A percentile compares a stretch with the other conserved stretches of the same genome.
phyloP scores from a whole-genome alignment of 768 basidiomycete genomes.

The Dioszegia aurantiaca region DNA sequence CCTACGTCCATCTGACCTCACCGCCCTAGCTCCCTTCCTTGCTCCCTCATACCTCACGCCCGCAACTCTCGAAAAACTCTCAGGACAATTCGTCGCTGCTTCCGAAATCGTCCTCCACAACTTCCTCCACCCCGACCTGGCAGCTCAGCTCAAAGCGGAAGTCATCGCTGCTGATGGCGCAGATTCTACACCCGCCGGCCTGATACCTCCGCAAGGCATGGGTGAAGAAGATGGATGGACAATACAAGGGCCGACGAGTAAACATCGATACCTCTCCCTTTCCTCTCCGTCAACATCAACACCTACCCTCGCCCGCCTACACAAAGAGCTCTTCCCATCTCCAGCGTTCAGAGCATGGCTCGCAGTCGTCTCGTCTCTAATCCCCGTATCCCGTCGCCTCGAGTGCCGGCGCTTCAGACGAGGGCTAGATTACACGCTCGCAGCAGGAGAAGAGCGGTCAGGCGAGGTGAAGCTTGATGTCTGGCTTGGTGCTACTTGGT shows the following conservation, averaged over 20 bases:
- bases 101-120: constrained; percentile 84
- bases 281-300: constrained; percentile 55
- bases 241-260: constrained; percentile 83
- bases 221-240: constrained; percentile 66
- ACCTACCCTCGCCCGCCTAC: constrained; percentile 63
- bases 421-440: constrained; percentile 91
- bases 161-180: constrained; percentile 61
- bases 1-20: constrained; percentile 57
- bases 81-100: constrained; percentile 75
- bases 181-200: constrained; percentile 56
- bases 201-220: constrained; percentile 62
- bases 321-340: constrained; percentile 74
- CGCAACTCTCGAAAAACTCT: constrained; percentile 74
- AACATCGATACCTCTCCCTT: constrained; percentile 85
- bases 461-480: constrained; percentile 79
- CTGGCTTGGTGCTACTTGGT: constrained; percentile 78
- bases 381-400: constrained; percentile 69
- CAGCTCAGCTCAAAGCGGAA: constrained; percentile 64
- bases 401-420: constrained; percentile 86
- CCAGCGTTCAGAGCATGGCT: constrained; percentile 90
- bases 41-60: constrained; percentile 86
- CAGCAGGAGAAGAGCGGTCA: constrained; percentile 57
- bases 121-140: constrained; percentile 72
- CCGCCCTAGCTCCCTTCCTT: constrained; percentile 78
- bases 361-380: constrained; percentile 64